Conservation (phyloP, 2,329 filamentous ascomycete species). For the Fusarium sp. region DNA sequence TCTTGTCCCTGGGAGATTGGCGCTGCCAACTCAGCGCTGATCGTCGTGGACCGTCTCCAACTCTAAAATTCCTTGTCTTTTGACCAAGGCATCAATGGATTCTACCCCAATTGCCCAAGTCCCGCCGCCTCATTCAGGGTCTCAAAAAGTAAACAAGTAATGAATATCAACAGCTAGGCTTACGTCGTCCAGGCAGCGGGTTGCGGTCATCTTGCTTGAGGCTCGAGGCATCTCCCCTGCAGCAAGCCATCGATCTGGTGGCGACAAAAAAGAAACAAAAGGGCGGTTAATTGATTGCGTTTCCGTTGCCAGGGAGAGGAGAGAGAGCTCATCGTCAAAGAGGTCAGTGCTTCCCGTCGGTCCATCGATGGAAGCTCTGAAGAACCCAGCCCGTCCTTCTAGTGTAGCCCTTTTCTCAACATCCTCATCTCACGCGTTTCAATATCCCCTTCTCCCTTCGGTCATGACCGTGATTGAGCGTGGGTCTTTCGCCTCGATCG, state of each 20-base stretch:
- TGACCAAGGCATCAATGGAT: slow-evolving; percentile 10
- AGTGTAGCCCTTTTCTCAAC: neutral
- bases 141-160: slow-evolving; percentile 14
- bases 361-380: slow-evolving; percentile 23
- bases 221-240: slow-evolving; percentile 27
- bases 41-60: slow-evolving; percentile 17
- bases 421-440: slow-evolving; percentile 14
- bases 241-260: neutral
- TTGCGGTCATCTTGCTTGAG: slow-evolving; percentile 3
- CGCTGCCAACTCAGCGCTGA: slow-evolving; percentile 34
- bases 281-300: neutral
- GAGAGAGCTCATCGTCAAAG: neutral
- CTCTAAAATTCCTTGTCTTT: slow-evolving; percentile 18
- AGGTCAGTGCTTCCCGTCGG: slow-evolving; percentile 15
- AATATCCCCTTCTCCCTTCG: slow-evolving; percentile 23
- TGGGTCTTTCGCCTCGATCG: slow-evolving; percentile 15
- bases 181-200: slow-evolving; percentile 16
- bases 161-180: slow-evolving; percentile 2
- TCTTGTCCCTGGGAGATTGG: neutral
- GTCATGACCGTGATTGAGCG: slow-evolving; percentile 39
- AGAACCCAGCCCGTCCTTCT: slow-evolving; percentile 29
- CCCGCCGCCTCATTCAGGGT: neutral
- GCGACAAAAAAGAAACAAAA: neutral
- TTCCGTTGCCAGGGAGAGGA: neutral
- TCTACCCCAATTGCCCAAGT: neutral